Base-by-base conservation (phyloP, 2,329 filamentous ascomycete genomes). In the Trichoderma arundinaceum region DNA sequence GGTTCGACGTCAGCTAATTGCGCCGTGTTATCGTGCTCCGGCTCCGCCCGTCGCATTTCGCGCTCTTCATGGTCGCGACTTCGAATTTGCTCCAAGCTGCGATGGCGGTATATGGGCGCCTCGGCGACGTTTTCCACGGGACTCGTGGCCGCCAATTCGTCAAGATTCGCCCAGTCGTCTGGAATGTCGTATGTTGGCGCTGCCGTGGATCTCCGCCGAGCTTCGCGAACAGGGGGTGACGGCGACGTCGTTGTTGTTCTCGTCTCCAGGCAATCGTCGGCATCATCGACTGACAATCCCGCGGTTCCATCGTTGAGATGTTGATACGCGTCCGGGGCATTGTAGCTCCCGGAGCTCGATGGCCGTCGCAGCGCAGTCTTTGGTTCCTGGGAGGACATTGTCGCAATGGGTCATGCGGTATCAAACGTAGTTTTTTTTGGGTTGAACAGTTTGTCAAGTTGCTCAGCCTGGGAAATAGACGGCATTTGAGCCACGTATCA, bases 221-320 rank as follows among this genome's bases (percentile, higher is more conserved):
- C 6, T 12, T 13, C 19, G 39, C 38, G 38, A 17, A 3, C 46
- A 5, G 33, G 33, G 3, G 28, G 28, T 2, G 35, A 15, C 8
- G 54, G 17, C 35, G 38, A 2, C 5, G 17, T 22, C 12, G 35
- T 22, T 17, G 10, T 19, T 9, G 44, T 22, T 19, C n/a, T 12
- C 12, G n/a, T 32, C 6, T 51, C n/a, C 2, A 1, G 7, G 5
- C 9, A 32, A 6, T 7, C 39, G 1, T 35, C 13, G 1, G 46
- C 15, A 2, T 46, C 17, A 17, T 43, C 17, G 10, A 63, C 41
- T 7, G 68, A 56, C 1, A 66, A 77, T 2, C 71, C 77, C 2
- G 73, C 72, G 1, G 71, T 69, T 6, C 79, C 67, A 70, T 84
- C 83, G 65, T 79, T 76, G 28, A 84, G 72, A 67, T 82, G 80